Conservation (phyloP, 805 yeast genomes). For the Yarrowia porcina region DNA sequence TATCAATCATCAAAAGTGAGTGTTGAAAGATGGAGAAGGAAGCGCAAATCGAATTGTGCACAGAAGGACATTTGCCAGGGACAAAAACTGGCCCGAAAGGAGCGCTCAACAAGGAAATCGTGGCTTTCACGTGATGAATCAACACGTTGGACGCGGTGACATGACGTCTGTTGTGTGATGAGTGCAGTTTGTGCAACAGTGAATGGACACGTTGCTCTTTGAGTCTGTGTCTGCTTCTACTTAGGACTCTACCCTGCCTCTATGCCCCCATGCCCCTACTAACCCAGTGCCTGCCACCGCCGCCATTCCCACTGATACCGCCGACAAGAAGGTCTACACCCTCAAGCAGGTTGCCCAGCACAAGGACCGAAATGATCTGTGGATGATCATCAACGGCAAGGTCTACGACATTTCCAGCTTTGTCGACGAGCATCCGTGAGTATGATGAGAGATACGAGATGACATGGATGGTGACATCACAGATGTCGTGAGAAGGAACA, state of each 20-base stretch:
- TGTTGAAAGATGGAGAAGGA: neutral
- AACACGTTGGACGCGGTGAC: neutral
- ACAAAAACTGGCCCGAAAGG: too few relatives aligned
- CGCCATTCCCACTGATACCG: conserved; percentile 10
- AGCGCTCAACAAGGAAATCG: too few relatives aligned
- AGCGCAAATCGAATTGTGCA: neutral
- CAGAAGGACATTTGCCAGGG: too few relatives aligned
- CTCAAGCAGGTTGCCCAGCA: conserved; percentile 46
- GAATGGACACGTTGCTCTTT: too few relatives aligned
- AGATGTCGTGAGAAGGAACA: neutral
- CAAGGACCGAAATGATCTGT: conserved; percentile 54
- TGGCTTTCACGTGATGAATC: neutral
- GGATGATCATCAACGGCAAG: conserved; percentile 69
- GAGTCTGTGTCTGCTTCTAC: too few relatives aligned
- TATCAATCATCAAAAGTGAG: conserved; percentile 10
- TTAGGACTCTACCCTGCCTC: too few relatives aligned
- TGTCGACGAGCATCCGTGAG: conserved; percentile 56
- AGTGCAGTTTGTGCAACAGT: too few relatives aligned
- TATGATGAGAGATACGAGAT: too few relatives aligned
- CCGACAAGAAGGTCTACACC: conserved; percentile 34
- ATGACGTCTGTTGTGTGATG: neutral
- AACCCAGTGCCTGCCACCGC: conserved; percentile 19
- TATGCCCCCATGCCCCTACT: neutral
- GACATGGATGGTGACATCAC: too few relatives aligned
- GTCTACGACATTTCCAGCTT: conserved; percentile 62